phyloP scores from a whole-genome alignment of 768 basidiomycete genomes.

The Chalciporus piperatus region DNA sequence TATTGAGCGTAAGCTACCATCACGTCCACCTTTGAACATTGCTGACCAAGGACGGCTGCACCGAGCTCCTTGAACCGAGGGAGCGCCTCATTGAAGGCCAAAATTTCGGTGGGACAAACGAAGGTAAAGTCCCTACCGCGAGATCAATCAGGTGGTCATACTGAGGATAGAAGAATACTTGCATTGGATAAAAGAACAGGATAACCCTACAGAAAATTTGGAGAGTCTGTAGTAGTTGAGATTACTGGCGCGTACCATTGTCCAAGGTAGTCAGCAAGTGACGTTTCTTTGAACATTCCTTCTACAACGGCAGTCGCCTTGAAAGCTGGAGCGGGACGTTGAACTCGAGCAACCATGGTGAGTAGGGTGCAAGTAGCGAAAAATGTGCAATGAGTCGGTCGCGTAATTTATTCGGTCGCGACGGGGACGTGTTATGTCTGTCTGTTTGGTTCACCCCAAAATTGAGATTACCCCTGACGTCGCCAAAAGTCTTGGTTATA shows the following conservation, averaged over 20 bases:
- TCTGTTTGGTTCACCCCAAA: conserved; percentile 19
- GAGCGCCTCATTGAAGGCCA: conserved; percentile 91
- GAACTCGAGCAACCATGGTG: conserved; percentile 54
- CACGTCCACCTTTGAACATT: not conserved
- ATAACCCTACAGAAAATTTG: conserved; percentile 63
- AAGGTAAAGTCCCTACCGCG: conserved; percentile 75
- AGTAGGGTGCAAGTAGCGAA: not conserved
- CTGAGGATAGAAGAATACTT: conserved; percentile 29
- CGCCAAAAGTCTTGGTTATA: too few species aligned
- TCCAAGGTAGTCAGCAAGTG: conserved; percentile 69
- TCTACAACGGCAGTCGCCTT: conserved; percentile 71
- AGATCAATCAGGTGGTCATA: not conserved
- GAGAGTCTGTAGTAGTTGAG: not conserved
- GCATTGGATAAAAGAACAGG: conserved; percentile 94
- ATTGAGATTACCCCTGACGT: not conserved
- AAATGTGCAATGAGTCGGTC: not conserved
- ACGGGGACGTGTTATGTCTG: conserved; percentile 28
- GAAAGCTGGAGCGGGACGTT: conserved; percentile 85
- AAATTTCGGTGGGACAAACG: conserved; percentile 93
- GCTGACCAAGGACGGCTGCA: conserved; percentile 72
- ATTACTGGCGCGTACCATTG: conserved; percentile 58
- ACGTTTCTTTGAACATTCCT: conserved; percentile 73
- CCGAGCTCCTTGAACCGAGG: conserved; percentile 69
- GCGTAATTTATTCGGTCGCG: conserved; percentile 16
- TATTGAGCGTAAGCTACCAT: conserved; percentile 20